These are phyloP conservation scores for Trypanosoma mega DNA, from an alignment of 208 protist species.

Conservation along the genomic window DNA sequence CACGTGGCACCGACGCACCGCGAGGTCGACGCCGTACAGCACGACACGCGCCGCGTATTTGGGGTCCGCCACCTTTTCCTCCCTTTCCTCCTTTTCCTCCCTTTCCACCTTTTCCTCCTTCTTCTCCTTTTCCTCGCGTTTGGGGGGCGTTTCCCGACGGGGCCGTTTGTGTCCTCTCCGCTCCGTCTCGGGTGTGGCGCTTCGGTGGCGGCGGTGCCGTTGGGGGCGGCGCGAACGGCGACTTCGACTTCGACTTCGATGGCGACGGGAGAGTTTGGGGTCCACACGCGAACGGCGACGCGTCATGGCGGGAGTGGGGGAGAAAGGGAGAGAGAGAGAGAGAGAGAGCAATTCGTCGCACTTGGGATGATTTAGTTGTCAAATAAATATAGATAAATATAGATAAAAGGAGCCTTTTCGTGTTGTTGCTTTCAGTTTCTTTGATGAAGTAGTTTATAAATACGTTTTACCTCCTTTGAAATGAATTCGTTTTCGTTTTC, in stretches of 20 bases:
- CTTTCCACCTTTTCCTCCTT: slow-evolving; percentile 5
- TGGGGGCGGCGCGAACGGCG: no score
- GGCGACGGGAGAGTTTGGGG: background rate
- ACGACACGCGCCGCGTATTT: slow-evolving; percentile 25
- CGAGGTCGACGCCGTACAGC: slow-evolving; percentile 69
- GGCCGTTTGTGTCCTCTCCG: background rate
- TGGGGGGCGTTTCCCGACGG: no score
- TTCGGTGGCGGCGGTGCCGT: no score
- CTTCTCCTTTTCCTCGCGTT: background rate
- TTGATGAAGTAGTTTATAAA: no score
- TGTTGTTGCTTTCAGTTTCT: background rate
- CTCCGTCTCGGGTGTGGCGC: background rate
- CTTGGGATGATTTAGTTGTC: no score
- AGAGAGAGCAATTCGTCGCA: background rate
- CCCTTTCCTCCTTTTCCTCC: background rate
- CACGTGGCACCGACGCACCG: slow-evolving; percentile 47
- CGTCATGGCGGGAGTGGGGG: background rate
- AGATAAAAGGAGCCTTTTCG: slow-evolving; percentile 7
- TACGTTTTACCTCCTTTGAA: background rate
- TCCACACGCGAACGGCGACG: background rate
- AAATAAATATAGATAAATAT: slow-evolving; percentile 16
- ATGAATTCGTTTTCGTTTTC: background rate
- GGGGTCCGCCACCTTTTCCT: background rate
- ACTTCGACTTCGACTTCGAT: background rate
- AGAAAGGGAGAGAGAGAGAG: background rate